Percentiles rank a stretch among this genome's conserved stretches.
These are phyloP conservation scores for Penicillium parvum DNA, from an alignment of 495 filamentous ascomycete genomes.

Conservation along the genomic window DNA sequence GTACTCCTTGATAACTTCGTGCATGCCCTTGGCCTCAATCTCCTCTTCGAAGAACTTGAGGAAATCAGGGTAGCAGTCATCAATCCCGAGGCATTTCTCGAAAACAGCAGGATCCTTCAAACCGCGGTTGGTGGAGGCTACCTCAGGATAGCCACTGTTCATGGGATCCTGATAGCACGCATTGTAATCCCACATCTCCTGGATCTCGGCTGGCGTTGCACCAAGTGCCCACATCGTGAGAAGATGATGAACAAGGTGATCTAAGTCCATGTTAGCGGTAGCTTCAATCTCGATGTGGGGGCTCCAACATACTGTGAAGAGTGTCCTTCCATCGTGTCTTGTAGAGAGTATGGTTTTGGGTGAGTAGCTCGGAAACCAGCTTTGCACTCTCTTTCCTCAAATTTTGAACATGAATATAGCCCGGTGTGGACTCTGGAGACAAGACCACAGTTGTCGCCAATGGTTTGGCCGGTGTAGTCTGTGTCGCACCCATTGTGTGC, in stretches of 20 bases:
- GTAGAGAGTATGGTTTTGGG: neutral
- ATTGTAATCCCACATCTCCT: neutral
- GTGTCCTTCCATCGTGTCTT: neutral
- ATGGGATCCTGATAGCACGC: neutral
- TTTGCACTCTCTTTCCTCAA: neutral
- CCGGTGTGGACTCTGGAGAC: neutral
- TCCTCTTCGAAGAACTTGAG: neutral
- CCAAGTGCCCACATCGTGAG: neutral
- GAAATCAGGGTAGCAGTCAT: neutral
- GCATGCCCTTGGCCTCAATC: neutral
- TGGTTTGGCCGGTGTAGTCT: too few species aligned
- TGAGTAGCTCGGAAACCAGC: neutral
- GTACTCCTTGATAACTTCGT: neutral
- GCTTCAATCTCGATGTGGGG: neutral
- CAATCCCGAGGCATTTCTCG: neutral
- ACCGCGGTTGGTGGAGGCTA: neutral
- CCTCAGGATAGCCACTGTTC: neutral
- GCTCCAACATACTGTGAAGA: neutral
- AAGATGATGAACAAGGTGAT: neutral
- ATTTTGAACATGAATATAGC: neutral
- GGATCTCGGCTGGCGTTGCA: neutral
- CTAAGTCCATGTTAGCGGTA: neutral
- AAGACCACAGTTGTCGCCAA: too few species aligned
- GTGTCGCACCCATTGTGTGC: too few species aligned
- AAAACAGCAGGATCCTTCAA: neutral